Conservation (phyloP, 2,329 filamentous ascomycete genomes). For the Aspergillus fischeri region DNA sequence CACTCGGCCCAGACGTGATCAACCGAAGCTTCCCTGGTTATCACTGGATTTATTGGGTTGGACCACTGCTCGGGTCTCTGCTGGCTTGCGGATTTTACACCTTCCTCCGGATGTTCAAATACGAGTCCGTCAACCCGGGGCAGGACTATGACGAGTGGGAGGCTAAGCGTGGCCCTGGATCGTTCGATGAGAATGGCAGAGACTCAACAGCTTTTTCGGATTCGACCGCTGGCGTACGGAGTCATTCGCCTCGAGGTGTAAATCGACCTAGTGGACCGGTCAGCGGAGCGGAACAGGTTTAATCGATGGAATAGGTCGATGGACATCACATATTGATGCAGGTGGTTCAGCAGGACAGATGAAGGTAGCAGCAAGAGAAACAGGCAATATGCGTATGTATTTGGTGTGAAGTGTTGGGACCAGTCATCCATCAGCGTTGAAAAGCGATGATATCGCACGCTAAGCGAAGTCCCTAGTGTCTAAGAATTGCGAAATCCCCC, state of each 20-base stretch:
- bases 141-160: conserved; percentile 53
- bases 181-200: conserved; percentile 14
- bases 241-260: conserved; percentile 5
- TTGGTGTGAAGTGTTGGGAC: no score
- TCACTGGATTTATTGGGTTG: conserved; percentile 51
- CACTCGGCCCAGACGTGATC: conserved; percentile 46
- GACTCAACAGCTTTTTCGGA: conserved; percentile 11
- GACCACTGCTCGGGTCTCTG: conserved; percentile 43
- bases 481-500: no score
- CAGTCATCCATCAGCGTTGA: no score
- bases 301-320: neutral
- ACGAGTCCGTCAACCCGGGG: conserved; percentile 43
- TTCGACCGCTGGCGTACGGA: conserved; percentile 7
- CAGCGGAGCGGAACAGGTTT: neutral
- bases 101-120: conserved; percentile 44
- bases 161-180: conserved; percentile 16
- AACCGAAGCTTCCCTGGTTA: conserved; percentile 43
- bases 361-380: neutral
- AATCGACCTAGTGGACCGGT: neutral
- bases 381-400: neutral
- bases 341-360: neutral
- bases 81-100: conserved; percentile 48
- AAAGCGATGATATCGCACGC: neutral
- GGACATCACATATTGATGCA: neutral
- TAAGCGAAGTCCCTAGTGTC: neutral